Percentiles rank a stretch among this genome's conserved stretches.
Conservation (phyloP, 164 flowering plant genomes). For the Umbilicus rupestris region DNA sequence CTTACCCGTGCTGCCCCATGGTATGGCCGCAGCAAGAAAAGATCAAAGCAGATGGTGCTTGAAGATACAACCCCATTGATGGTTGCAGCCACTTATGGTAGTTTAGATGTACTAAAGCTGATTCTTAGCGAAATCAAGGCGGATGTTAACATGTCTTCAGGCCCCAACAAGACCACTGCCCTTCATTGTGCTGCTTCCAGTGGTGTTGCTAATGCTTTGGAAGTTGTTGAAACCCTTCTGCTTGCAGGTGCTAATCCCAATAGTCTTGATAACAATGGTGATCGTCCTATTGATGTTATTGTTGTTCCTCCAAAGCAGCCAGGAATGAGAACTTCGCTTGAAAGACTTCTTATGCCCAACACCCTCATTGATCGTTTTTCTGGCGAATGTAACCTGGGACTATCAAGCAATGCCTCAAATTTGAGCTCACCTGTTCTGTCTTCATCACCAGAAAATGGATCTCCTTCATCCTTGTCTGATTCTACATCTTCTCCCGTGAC, state of each 20-base stretch:
- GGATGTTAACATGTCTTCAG: conserved; percentile 30
- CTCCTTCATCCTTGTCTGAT: conserved; percentile 19
- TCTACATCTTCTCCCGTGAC: conserved; percentile 15
- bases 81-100: conserved; percentile 50
- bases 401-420: conserved; percentile 14
- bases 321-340: conserved; percentile 19
- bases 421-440: conserved; percentile 26
- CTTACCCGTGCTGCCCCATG: conserved; percentile 29
- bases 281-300: conserved; percentile 39
- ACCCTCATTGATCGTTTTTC: conserved; percentile 8
- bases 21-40: conserved; percentile 30
- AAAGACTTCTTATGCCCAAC: conserved; percentile 19
- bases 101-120: conserved; percentile 30
- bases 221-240: conserved; percentile 32
- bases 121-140: conserved; percentile 22
- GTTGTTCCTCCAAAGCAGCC: conserved; percentile 26
- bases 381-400: conserved; percentile 13
- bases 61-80: conserved; percentile 43
- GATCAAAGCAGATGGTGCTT: conserved; percentile 30
- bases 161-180: conserved; percentile 36
- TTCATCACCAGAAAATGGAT: conserved; percentile 23
- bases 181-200: conserved; percentile 56
- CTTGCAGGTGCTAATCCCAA: conserved; percentile 33
- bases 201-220: conserved; percentile 29
- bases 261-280: conserved; percentile 24